Base-by-base conservation (phyloP, 169 alveolate species). In the Cyclospora cayetanensis region DNA sequence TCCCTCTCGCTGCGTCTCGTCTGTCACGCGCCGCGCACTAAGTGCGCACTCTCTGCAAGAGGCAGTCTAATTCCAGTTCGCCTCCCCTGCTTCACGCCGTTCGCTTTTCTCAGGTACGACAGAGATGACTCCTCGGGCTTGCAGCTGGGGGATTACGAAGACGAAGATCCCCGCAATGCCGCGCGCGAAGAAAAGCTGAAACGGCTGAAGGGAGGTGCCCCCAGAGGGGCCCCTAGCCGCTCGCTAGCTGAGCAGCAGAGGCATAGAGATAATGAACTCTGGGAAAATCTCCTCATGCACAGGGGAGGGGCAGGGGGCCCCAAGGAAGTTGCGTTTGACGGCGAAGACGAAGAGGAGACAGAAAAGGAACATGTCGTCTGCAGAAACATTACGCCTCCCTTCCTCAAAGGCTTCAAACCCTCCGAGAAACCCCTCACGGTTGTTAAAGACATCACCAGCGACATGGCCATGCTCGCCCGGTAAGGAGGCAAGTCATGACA, bases 391-490 rank as follows among this genome's bases (percentile, higher is more conserved):
- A 63, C 74, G 20, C 96, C 96, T 22, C 95, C 95, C 25, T 92
- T 94, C 72, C 90, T 92, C 42, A 87, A 74, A 11, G 96, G 94
- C 0, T 72, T 29, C 92, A 93, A n/a, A 91, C 90, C 46, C 42
- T 50, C 66, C 65, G 84, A 91, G 50, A 90, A 70, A 29, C 88
- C 5, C 80, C 74, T 43, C 41, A 79, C 31, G 86, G 98, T 98
- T 1, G 99, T 99, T 18, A 98, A 98, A 94, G 99, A 99, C 91
- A 98, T 97, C 12, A 97, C 99, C 29, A 97, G 99, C 43, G 99
- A 99, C 95, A 97, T 99, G 95, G 99, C 99, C 39, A 96, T 96
- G 76, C 91, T 99, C 90, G 99, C 99, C 34, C 98, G 98, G 96
- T 97, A 98, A 92, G 99, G 60, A 11, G 84, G 35, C 43, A 77